A percentile compares a stretch with the other conserved stretches of the same genome.
Conservation (phyloP, 2,329 filamentous ascomycete genomes). For the Neofusicoccum sp. region DNA sequence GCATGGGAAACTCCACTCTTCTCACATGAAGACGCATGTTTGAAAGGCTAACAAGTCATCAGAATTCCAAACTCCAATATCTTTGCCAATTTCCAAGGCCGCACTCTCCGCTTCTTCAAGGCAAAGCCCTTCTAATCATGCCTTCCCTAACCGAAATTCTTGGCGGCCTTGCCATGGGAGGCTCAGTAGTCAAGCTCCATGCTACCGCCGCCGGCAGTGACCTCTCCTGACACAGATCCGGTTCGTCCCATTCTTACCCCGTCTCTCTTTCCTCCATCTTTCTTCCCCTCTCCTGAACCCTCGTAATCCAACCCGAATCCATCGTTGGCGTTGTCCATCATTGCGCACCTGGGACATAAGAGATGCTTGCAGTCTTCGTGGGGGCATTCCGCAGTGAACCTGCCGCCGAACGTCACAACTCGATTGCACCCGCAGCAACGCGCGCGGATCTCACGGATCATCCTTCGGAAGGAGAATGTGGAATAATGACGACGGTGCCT, state of each 20-base stretch:
- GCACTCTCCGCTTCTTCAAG: too few relatives aligned
- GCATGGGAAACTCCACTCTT: too few relatives aligned
- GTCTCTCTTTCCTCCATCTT: background rate
- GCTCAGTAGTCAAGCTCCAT: too few relatives aligned
- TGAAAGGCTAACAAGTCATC: too few relatives aligned
- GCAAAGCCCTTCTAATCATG: too few relatives aligned
- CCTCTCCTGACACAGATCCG: background rate
- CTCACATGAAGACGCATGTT: too few relatives aligned
- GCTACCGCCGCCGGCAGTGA: background rate
- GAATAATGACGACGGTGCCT: background rate
- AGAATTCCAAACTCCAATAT: too few relatives aligned
- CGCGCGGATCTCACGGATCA: background rate
- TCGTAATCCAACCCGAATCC: background rate
- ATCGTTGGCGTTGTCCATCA: too few relatives aligned
- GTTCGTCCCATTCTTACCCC: background rate
- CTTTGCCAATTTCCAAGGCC: too few relatives aligned
- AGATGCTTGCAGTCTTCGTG: background rate
- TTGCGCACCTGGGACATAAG: background rate
- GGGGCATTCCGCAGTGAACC: background rate
- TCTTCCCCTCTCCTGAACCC: background rate
- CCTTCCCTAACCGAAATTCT: too few relatives aligned
- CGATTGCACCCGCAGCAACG: background rate
- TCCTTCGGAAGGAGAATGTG: background rate
- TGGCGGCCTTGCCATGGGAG: too few relatives aligned
- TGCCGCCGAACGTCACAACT: background rate